Base-by-base conservation (phyloP, 208 protist genomes). In the Leishmania mexicana region DNA sequence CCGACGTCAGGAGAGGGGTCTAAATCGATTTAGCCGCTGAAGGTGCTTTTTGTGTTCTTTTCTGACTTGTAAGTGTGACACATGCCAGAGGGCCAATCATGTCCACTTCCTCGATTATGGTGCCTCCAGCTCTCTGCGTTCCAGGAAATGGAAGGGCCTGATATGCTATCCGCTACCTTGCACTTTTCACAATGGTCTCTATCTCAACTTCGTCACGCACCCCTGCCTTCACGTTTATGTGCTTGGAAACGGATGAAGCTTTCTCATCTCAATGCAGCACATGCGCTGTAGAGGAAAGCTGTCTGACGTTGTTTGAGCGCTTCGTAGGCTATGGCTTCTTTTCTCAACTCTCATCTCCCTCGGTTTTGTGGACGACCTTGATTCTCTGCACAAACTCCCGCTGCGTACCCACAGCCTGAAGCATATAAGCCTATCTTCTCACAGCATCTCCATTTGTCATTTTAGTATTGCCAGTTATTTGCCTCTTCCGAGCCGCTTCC, bases 251-350 rank as follows among this genome's bases (percentile, higher is more conserved):
- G 8, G 57, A n/a, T 62, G 24, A 10, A 1, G 19, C 57, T 62
- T 5, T 0, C 24, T 10, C 0, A 8, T 2, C 2, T 5, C 3
- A 11, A n/a, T 31, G 3, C 0, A 31, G 1, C 17, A 31, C 8
- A 6, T 24, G 5, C 5, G 57, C 19, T n/a, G 24, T 13, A n/a
- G 24, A n/a, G 57, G 7, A 31, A 13, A 62, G 24, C 24, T 62
- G 57, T n/a, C 28, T 62, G 11, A 6, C 7, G 24, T 31, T 13
- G 24, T 0, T 31, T 24, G 5, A n/a, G 24, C 57, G 17, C 24
- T 1, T 62, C 6, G 24, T 0, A n/a, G 11, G 31, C 17, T 13
- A 62, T 24, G 57, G 5, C 2, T n/a, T 62, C 4, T n/a, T 62
- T 24, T 62, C 17, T 62, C 1, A 0, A 35, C 19, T 45, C 11